These are phyloP conservation scores for Russula foetens DNA, from an alignment of 768 basidiomycete genomes.

Conservation along the genomic window DNA sequence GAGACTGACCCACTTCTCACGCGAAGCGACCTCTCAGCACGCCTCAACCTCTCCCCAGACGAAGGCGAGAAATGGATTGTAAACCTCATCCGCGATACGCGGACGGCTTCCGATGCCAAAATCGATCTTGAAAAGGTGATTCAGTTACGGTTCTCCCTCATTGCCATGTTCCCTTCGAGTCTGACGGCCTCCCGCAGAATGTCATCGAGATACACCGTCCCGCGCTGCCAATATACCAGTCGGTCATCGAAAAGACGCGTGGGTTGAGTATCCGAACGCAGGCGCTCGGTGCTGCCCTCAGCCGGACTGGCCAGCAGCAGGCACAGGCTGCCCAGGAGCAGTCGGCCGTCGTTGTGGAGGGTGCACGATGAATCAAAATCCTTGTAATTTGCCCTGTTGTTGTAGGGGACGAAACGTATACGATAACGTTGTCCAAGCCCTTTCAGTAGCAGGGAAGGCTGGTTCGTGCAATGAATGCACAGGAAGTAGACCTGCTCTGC, in stretches of 20 bases:
- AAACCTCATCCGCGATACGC: constrained; percentile 94
- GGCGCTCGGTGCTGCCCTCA: constrained; percentile 75
- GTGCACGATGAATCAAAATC: constrained; percentile 16
- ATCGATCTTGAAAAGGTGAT: constrained; percentile 90
- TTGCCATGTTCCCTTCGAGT: neutral
- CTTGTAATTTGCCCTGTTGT: neutral
- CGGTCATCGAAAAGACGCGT: constrained; percentile 92
- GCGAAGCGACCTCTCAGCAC: constrained; percentile 79
- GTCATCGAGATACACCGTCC: constrained; percentile 93
- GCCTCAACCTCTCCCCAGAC: constrained; percentile 86
- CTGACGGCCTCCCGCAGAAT: constrained; percentile 48
- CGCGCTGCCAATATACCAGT: constrained; percentile 83
- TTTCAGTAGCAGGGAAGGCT: neutral
- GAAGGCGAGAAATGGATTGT: constrained; percentile 99
- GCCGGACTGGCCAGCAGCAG: constrained; percentile 25
- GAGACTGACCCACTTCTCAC: neutral
- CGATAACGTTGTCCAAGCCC: neutral
- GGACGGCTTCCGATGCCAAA: constrained; percentile 95
- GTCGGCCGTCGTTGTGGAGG: constrained; percentile 22
- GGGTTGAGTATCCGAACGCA: constrained; percentile 88
- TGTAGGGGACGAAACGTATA: neutral
- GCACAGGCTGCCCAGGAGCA: constrained; percentile 16
- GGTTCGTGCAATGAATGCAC: neutral
- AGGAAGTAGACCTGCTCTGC: neutral
- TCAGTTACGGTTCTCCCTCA: constrained; percentile 12